Percentiles rank a stretch among this genome's conserved stretches.
Evolutionary conservation across 257 asterid species (phyloP).

Genomic region (Solanum appendiculatum): DNA sequence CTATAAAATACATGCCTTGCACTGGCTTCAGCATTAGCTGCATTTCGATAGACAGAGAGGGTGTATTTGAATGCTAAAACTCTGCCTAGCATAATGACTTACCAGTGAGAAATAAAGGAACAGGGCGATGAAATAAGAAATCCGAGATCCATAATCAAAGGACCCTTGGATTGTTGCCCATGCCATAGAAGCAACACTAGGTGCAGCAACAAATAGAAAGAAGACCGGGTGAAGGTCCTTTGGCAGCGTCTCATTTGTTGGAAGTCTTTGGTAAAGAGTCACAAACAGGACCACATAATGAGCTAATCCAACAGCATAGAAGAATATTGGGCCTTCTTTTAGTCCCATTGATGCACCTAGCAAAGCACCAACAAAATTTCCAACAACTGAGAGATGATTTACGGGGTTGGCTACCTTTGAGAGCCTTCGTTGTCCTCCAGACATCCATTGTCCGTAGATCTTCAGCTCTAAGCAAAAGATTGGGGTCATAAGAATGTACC

Average conservation of each 20-base stretch:
- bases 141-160: constrained; percentile 57
- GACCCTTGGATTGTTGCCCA: constrained; percentile 79
- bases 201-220: constrained; percentile 87
- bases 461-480: constrained; percentile 57
- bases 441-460: constrained; percentile 96
- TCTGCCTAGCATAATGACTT: neutral
- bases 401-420: constrained; percentile 89
- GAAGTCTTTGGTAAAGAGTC: constrained; percentile 87
- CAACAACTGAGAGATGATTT: constrained; percentile 64
- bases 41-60: neutral
- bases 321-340: constrained; percentile 80
- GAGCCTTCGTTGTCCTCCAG: constrained; percentile 77
- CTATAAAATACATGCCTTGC: neutral
- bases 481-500: constrained; percentile 84
- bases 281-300: constrained; percentile 77
- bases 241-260: constrained; percentile 79
- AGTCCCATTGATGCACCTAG: constrained; percentile 89
- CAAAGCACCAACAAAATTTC: constrained; percentile 84
- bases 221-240: constrained; percentile 94
- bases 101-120: constrained; percentile 86
- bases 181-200: constrained; percentile 89
- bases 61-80: neutral
- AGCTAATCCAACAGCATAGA: constrained; percentile 82
- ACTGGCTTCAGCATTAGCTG: neutral
- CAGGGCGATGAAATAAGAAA: constrained; percentile 71